Evolutionary conservation across 2,329 filamentous ascomycete genomes (phyloP).

Genomic region (Hypoxylon sp.): DNA sequence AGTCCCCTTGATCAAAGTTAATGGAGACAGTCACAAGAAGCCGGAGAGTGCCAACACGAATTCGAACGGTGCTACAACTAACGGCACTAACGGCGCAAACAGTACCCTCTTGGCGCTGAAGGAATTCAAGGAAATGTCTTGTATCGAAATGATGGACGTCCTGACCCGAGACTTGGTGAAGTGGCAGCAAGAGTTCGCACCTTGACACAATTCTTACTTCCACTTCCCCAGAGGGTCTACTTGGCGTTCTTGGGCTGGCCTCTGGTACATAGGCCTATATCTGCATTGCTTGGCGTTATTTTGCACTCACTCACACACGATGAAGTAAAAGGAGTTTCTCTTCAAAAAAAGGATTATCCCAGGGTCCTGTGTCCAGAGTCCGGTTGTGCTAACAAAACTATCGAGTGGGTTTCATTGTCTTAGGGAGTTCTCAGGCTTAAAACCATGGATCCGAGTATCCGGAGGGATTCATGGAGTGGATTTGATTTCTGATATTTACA

Average conservation of each 20-base stretch:
- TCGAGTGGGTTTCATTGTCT: slow-evolving; percentile 22
- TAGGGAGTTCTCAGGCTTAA: slow-evolving; percentile 15
- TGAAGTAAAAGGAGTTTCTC: slow-evolving; percentile 18
- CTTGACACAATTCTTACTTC: slow-evolving; percentile 48
- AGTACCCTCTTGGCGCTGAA: slow-evolving; percentile 54
- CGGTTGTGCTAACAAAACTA: slow-evolving; percentile 34
- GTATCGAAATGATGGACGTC: slow-evolving; percentile 91
- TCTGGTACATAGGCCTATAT: slow-evolving; percentile 32
- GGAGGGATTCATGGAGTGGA: slow-evolving; percentile 11
- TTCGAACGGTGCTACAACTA: slow-evolving; percentile 53
- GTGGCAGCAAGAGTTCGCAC: slow-evolving; percentile 82
- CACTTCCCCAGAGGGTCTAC: slow-evolving; percentile 16
- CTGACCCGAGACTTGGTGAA: slow-evolving; percentile 84
- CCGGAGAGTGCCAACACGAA: slow-evolving; percentile 29
- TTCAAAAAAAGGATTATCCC: slow-evolving; percentile 17
- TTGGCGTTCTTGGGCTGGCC: slow-evolving; percentile 38
- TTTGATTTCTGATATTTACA: slow-evolving; percentile 30
- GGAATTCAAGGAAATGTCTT: slow-evolving; percentile 82
- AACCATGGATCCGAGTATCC: slow-evolving; percentile 6
- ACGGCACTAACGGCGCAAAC: slow-evolving; percentile 53
- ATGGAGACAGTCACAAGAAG: slow-evolving; percentile 54
- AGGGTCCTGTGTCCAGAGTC: slow-evolving; percentile 19
- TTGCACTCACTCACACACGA: slow-evolving; percentile 16
- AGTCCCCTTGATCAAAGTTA: slow-evolving; percentile 55
- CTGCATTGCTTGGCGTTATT: slow-evolving; percentile 49